Evolutionary conservation across 2,329 filamentous ascomycete species (phyloP).

Genomic region (Shiraia bambusicola): DNA sequence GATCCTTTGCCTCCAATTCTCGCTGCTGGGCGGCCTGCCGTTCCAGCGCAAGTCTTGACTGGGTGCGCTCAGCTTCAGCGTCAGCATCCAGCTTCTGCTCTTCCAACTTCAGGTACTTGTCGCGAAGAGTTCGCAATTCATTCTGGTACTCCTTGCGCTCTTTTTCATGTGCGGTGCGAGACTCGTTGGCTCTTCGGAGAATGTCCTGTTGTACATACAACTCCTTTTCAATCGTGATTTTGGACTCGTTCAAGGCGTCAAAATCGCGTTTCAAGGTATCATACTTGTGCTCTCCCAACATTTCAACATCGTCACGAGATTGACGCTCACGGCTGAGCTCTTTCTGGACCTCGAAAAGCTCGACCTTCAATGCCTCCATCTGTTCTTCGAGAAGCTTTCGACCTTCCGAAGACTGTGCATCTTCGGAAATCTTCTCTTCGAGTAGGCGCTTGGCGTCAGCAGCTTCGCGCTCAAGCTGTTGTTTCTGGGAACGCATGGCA

Average conservation of each 20-base stretch:
- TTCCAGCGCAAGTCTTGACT: slow-evolving; percentile 76
- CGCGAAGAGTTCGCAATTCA: slow-evolving; percentile 78
- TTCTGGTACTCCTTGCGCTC: slow-evolving; percentile 86
- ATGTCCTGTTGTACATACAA: slow-evolving; percentile 94
- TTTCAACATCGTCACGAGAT: slow-evolving; percentile 88
- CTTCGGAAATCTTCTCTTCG: slow-evolving; percentile 85
- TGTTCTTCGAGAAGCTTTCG: slow-evolving; percentile 83
- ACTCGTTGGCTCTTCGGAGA: slow-evolving; percentile 80
- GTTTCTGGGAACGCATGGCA: slow-evolving; percentile 80
- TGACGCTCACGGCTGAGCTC: slow-evolving; percentile 90
- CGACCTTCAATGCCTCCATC: slow-evolving; percentile 80
- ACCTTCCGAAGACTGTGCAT: slow-evolving; percentile 77
- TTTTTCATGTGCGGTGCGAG: slow-evolving; percentile 74
- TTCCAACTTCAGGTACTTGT: slow-evolving; percentile 82
- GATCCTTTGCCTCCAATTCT: slow-evolving; percentile 78
- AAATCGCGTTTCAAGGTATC: slow-evolving; percentile 80
- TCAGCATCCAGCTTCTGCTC: slow-evolving; percentile 83
- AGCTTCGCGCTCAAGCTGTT: slow-evolving; percentile 83
- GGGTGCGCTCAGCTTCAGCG: slow-evolving; percentile 73
- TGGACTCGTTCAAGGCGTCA: slow-evolving; percentile 83
- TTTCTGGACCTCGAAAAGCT: slow-evolving; percentile 81
- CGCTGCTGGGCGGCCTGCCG: slow-evolving; percentile 74
- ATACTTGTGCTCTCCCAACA: slow-evolving; percentile 87
- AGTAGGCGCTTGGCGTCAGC: slow-evolving; percentile 83
- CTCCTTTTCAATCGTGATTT: slow-evolving; percentile 97